These are phyloP conservation scores for Sugiyamaella japonica DNA, from an alignment of 1,139 yeast genomes.

Conservation along the genomic window DNA sequence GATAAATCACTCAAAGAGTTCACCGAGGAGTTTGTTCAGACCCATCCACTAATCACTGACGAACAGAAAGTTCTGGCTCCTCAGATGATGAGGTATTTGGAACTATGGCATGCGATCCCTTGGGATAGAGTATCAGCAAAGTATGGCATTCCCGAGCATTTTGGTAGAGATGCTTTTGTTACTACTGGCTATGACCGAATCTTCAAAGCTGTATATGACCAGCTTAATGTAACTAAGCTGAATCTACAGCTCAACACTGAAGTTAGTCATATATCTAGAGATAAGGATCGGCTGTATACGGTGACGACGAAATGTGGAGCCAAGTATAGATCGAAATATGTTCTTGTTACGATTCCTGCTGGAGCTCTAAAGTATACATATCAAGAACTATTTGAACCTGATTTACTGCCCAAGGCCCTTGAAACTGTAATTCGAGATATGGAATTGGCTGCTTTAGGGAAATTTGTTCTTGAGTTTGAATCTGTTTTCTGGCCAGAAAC, in stretches of 20 bases:
- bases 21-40: slow-evolving; percentile 49
- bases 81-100: slow-evolving; percentile 56
- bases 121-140: slow-evolving; percentile 68
- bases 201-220: slow-evolving; percentile 21
- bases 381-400: slow-evolving; percentile 18
- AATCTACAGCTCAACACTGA: slow-evolving; percentile 45
- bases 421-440: slow-evolving; percentile 48
- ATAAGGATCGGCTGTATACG: slow-evolving; percentile 20
- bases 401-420: slow-evolving; percentile 45
- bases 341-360: slow-evolving; percentile 71
- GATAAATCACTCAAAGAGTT: slow-evolving; percentile 56
- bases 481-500: slow-evolving; percentile 61
- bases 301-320: slow-evolving; percentile 37
- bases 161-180: slow-evolving; percentile 73
- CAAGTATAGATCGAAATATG: slow-evolving; percentile 47
- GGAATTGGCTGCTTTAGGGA: slow-evolving; percentile 74
- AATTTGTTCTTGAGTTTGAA: slow-evolving; percentile 73
- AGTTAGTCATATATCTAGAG: slow-evolving; percentile 46
- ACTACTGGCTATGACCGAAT: slow-evolving; percentile 51
- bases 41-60: slow-evolving; percentile 49
- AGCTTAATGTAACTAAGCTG: slow-evolving; percentile 22
- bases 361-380: slow-evolving; percentile 50
- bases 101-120: slow-evolving; percentile 76
- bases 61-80: slow-evolving; percentile 54
- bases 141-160: slow-evolving; percentile 62